A percentile compares a stretch with the other conserved stretches of the same genome.
These are phyloP conservation scores for Scenedesmus sp. DNA, from an alignment of 163 green algal species.

Conservation along the genomic window DNA sequence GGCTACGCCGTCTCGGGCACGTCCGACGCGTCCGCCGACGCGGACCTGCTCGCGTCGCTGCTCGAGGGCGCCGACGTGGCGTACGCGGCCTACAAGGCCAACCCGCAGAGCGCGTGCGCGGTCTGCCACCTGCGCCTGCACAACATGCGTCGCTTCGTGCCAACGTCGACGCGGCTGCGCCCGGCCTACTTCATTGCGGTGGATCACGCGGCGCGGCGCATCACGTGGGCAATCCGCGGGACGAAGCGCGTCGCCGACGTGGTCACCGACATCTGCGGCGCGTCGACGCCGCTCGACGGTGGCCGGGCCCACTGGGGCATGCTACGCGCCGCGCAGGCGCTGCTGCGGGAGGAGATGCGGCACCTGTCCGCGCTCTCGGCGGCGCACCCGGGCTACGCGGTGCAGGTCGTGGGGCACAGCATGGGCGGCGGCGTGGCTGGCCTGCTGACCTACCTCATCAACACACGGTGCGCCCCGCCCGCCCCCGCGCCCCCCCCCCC, in stretches of 20 bases:
- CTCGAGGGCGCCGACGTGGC: constrained; percentile 41
- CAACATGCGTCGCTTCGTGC: constrained; percentile 32
- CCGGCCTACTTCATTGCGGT: constrained; percentile 44
- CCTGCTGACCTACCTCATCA: constrained; percentile 32
- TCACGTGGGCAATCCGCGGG: constrained; percentile 47
- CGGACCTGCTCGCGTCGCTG: constrained; percentile 12
- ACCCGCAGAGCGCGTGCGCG: constrained; percentile 31
- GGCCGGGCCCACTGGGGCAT: constrained; percentile 42
- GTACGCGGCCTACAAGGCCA: constrained; percentile 44
- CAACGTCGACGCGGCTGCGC: constrained; percentile 14
- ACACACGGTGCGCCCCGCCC: constrained; percentile 37
- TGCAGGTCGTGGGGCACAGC: constrained; percentile 41
- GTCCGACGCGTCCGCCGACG: neutral
- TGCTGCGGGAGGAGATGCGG: constrained; percentile 34
- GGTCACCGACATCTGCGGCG: constrained; percentile 32
- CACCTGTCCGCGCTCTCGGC: constrained; percentile 9
- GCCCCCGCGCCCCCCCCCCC: no score
- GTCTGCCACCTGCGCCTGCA: constrained; percentile 34
- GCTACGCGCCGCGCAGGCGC: constrained; percentile 7
- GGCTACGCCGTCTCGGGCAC: neutral
- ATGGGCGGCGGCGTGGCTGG: constrained; percentile 41
- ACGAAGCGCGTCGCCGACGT: constrained; percentile 28
- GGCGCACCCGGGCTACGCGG: constrained; percentile 7
- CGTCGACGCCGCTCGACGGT: constrained; percentile 11
- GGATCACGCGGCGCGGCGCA: constrained; percentile 21